These are phyloP conservation scores for Gentiana macrophylla DNA, from an alignment of 257 asterid genomes.

Conservation along the genomic window DNA sequence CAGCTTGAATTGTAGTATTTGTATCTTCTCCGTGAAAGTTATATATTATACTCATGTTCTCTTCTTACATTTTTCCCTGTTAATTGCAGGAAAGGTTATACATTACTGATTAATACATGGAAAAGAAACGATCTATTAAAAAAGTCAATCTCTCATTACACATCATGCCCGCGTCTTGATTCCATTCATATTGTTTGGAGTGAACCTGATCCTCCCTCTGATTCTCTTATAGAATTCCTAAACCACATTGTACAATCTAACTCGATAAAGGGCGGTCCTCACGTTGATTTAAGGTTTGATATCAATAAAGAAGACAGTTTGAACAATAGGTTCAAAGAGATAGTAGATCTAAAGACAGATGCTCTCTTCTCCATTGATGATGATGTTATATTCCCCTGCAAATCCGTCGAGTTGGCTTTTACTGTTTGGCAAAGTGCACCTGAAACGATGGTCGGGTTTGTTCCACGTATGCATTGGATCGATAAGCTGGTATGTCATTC, in stretches of 20 bases:
- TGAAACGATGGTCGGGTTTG: constrained; percentile 84
- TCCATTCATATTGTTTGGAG: constrained; percentile 77
- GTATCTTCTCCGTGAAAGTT: neutral
- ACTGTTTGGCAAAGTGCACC: constrained; percentile 73
- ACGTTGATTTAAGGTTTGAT: constrained; percentile 55
- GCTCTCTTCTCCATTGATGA: constrained; percentile 80
- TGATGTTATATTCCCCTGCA: constrained; percentile 68
- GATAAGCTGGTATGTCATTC: constrained; percentile 41
- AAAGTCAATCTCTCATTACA: constrained; percentile 65
- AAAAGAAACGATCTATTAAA: constrained; percentile 76
- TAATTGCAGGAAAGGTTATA: constrained; percentile 56
- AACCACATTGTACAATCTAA: constrained; percentile 30
- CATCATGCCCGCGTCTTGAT: constrained; percentile 61
- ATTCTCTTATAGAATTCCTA: constrained; percentile 44
- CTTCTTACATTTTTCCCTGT: neutral
- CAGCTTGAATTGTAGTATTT: neutral
- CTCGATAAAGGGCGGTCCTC: constrained; percentile 31
- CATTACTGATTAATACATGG: constrained; percentile 82
- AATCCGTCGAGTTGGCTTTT: constrained; percentile 61
- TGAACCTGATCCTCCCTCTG: constrained; percentile 66
- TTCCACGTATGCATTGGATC: constrained; percentile 77
- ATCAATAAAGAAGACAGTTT: constrained; percentile 69
- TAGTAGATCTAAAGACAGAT: constrained; percentile 59
- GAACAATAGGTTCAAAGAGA: constrained; percentile 81
- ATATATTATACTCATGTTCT: neutral